Base-by-base conservation (phyloP, 129 eudicot genomes). In the Tanacetum coccineum region DNA sequence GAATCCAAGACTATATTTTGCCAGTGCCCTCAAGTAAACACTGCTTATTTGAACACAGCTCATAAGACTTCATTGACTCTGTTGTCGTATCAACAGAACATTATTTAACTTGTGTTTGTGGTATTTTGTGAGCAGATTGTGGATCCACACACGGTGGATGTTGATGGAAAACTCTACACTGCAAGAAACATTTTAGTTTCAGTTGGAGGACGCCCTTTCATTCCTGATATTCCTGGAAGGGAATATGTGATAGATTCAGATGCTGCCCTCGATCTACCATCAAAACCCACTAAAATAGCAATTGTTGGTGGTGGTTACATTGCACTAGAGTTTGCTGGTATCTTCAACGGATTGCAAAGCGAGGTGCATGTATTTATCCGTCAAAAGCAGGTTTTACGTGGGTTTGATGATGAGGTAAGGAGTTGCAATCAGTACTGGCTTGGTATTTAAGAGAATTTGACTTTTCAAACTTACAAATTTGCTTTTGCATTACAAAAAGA, bases 241-340 rank as follows among this genome's bases (percentile, higher is more conserved):
- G 97, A 94, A 64, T 68, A 89, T 65, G 97, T 82, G 19, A 89
- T 94, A 76, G 95, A 89, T 85, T 94, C 99, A 49, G 99, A 94
- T 73, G 93, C 82, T 6, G 97, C 99, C 59, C 97, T 94, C 59
- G 99, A 94, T 83, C 84, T 94, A 71, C 90, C 97, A 50, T 80
- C 89, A 59, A 85, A 80, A 62, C 99, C 99, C 49, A 75, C 73
- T 52, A 94, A 89, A 84, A 94, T 94, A 77, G 99, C 99, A 28
- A 94, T 94, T 32, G 86, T 94, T 60, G 99, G 99, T 4, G 99
- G 99, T 66, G 99, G 99, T 25, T 94, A 94, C 74, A 94, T 94
- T 76, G 96, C 96, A 30, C 76, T 94, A 62, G 99, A 94, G 75
- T 94, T 94, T 80, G 99, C 99, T 74, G 99, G 99, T 56, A 94